Evolutionary conservation across 1,284 basidiomycete species (phyloP), one percentile per base, ranked within the genome.

Genomic region (Amylostereum chailletii): DNA sequence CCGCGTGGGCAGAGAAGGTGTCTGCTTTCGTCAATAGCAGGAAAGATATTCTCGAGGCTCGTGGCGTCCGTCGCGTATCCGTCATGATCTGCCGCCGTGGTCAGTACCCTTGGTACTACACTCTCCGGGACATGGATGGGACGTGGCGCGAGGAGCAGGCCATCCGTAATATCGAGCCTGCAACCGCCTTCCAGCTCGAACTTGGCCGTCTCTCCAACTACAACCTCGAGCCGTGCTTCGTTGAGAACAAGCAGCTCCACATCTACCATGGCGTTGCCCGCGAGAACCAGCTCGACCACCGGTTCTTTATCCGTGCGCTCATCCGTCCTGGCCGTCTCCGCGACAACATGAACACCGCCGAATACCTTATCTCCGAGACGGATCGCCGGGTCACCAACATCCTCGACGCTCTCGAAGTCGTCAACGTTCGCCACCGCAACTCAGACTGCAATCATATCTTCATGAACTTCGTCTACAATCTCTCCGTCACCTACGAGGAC

Each of bases 101-200:
- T 51, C 81, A 89, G 64, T 99, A 99, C 68, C 96, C 96, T 5
- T 83, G 89, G 62, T 99, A 95, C 75, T 91, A 87, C 72, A 99
- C 96, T 43, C 72, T 98, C 42, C 89, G 96, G 54, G 79, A 85
- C 51, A 75, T 79, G 60, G 73, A 81, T 45, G 86, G 82, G 30
- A 65, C 66, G 11, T 99, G 96, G 96, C 79, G 76, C 53, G 96
- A 99, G 76, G 93, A 98, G 67, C 83, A 92, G 64, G 86, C 94
- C 8, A 96, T 99, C 65, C 88, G 95, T 67, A 97, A 99, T 74
- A 94, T 98, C 56, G 96, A 99, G 66, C 96, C 96, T 31, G 96
- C 96, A 37, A 77, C 99, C 46, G 96, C 96, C 36, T 99, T 94
- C 81, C 96, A 99, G 72, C 81, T 99, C 47, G 96, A 99, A 69